phyloP scores from a whole-genome alignment of 495 filamentous ascomycete genomes.

The Astrothelium macrocarpum region DNA sequence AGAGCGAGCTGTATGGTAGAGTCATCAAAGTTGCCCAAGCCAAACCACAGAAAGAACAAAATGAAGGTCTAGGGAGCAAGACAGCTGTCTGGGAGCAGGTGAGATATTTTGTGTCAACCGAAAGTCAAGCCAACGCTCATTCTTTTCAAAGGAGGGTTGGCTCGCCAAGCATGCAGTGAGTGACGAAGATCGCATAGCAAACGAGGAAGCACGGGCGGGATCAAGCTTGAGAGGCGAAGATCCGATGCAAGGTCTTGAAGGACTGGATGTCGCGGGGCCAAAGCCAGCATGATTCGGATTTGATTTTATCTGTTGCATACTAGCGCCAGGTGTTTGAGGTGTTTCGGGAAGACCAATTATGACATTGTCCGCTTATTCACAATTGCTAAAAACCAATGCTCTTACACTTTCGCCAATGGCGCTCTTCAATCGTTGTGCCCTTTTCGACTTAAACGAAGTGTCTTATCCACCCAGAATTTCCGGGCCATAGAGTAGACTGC shows the following conservation, averaged over 20 bases:
- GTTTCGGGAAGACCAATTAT: background rate
- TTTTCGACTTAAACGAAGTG: constrained; percentile 63
- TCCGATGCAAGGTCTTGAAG: constrained; percentile 92
- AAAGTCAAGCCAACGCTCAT: constrained; percentile 26
- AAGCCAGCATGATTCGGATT: constrained; percentile 53
- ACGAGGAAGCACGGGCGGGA: constrained; percentile 46
- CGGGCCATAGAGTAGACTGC: constrained; percentile 69
- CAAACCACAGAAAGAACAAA: constrained; percentile 82
- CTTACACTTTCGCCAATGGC: background rate
- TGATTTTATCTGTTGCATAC: background rate
- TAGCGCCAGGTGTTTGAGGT: background rate
- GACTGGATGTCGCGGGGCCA: constrained; percentile 86
- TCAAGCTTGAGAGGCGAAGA: constrained; percentile 53
- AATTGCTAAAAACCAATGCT: background rate
- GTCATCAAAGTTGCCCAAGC: constrained; percentile 86
- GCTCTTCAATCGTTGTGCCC: constrained; percentile 4
- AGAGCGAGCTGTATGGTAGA: constrained; percentile 86
- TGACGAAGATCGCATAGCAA: constrained; percentile 68
- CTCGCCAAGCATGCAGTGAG: constrained; percentile 80
- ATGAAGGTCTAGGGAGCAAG: constrained; percentile 79
- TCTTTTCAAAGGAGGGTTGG: constrained; percentile 68
- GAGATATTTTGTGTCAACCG: constrained; percentile 22
- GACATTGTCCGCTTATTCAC: background rate
- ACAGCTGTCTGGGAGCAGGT: constrained; percentile 99
- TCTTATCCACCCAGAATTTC: constrained; percentile 84